Base-by-base conservation (phyloP, 208 protist species). In the Crithidia acanthocephali region DNA sequence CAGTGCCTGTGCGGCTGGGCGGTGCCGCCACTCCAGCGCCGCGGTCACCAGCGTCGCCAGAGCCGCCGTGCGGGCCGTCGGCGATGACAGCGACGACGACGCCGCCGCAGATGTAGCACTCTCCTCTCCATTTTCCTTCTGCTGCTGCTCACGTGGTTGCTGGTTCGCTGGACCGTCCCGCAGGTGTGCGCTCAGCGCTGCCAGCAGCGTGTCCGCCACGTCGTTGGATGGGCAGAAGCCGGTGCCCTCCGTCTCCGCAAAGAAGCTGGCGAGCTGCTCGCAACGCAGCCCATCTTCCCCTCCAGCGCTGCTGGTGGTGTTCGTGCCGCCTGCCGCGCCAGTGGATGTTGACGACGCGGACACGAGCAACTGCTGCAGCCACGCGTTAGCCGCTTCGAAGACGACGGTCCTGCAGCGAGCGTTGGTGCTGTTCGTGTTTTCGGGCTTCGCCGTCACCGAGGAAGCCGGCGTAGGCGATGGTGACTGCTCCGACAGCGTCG, bases 1-100 rank as follows among this genome's bases (percentile, higher is more conserved):
- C 7, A 94, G 62, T 11, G 74, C 58, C 65, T 68, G 55, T 7
- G 69, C 63, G 15, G 58, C 57, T 0, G 75, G 70, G 7, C 63
- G 55, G 64, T 78, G 69, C 10, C 62, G n/a, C 67, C 84, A 85
- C 45, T 76, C 63, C 13, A 91, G 65, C 2, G 67, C 64, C 1
- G 74, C 57, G 32, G 70, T 50, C 22, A 85, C 60, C 9, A 88
- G 22, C 18, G 56, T 47, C 60, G 60, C 47, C 25, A 69, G 60
- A 20, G 60, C 55, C 30, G 45, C n/a, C 51, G 15, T 48, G 50
- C 42, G 61, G 18, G 58, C 8, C 35, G 44, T 48, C 16, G 44
- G 44, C 44, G 27, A 27, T 5, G 23, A 28, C 22, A 28, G 48
- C 6, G 45, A 40, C 18, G 59, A 53, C 27, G 45, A 30, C 1